phyloP scores from a whole-genome alignment of 2,329 filamentous ascomycete genomes.

The Colletotrichum incanum region DNA sequence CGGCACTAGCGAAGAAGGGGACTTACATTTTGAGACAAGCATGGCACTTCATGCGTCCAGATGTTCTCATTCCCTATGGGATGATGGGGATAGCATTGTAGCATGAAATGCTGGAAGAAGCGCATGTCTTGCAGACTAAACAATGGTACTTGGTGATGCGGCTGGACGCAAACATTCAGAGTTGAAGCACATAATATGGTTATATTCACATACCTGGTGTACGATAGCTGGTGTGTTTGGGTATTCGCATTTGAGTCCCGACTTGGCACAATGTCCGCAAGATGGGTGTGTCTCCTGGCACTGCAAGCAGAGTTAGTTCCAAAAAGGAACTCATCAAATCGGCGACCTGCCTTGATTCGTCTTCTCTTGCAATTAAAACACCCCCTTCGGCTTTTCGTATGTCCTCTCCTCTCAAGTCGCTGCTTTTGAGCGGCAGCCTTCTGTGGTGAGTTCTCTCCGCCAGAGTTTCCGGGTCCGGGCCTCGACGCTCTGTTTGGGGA shows the following conservation, averaged over 20 bases:
- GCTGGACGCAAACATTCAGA: conserved; percentile 53
- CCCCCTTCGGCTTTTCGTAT: conserved; percentile 76
- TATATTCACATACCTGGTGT: conserved; percentile 61
- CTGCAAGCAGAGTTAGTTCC: conserved; percentile 51
- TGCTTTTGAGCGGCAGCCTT: conserved; percentile 51
- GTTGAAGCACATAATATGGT: too few relatives aligned
- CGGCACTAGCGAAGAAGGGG: neutral
- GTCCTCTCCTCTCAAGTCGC: conserved; percentile 70
- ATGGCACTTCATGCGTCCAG: conserved; percentile 78
- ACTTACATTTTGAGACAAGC: conserved; percentile 76
- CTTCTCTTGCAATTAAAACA: conserved; percentile 79
- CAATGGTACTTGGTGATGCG: conserved; percentile 70
- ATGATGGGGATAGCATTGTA: conserved; percentile 74
- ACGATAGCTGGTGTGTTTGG: conserved; percentile 65
- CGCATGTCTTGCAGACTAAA: conserved; percentile 77
- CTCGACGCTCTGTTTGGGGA: neutral
- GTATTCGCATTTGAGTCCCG: conserved; percentile 75
- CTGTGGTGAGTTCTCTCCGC: neutral
- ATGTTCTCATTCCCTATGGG: conserved; percentile 76
- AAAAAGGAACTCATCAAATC: neutral
- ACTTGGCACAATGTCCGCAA: conserved; percentile 76
- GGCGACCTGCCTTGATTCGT: conserved; percentile 70
- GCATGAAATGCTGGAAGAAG: conserved; percentile 78
- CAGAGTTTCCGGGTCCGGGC: neutral
- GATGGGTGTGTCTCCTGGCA: conserved; percentile 77